These are phyloP conservation scores for Psilocybe subaeruginosa DNA, from an alignment of 768 basidiomycete species.

Conservation along the genomic window DNA sequence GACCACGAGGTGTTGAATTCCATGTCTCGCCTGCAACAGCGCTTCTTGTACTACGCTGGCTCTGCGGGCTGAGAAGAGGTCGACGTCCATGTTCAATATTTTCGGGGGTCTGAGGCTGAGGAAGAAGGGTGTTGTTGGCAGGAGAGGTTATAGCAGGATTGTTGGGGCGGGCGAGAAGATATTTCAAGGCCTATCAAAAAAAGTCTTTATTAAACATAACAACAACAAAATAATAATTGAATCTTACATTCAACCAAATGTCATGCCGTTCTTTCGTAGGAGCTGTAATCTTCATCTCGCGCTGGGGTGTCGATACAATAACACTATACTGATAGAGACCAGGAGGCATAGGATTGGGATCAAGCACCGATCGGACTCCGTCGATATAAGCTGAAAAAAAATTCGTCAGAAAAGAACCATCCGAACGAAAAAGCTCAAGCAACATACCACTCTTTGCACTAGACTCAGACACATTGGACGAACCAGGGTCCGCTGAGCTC, in stretches of 20 bases:
- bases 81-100: conserved; percentile 58
- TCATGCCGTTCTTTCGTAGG: conserved; percentile 95
- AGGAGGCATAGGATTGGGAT: conserved; percentile 95
- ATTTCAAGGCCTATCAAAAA: conserved; percentile 77
- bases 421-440: conserved; percentile 7
- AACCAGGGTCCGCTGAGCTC: conserved; percentile 94
- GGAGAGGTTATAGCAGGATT: conserved; percentile 40
- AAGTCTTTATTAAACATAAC: conserved; percentile 7
- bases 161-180: conserved; percentile 79
- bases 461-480: conserved; percentile 84
- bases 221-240: conserved; percentile 7
- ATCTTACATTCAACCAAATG: conserved; percentile 88
- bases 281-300: conserved; percentile 99
- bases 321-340: conserved; percentile 93
- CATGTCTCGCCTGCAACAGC: conserved; percentile 62
- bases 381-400: conserved; percentile 82
- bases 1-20: conserved; percentile 78
- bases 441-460: conserved; percentile 95
- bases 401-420: conserved; percentile 12
- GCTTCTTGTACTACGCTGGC: conserved; percentile 72
- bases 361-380: conserved; percentile 87
- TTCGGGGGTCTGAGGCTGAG: conserved; percentile 53
- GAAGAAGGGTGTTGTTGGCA: conserved; percentile 37
- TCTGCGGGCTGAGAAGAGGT: conserved; percentile 62
- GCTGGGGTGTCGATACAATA: conserved; percentile 87